A percentile compares a stretch with the other conserved stretches of the same genome.
Conservation (phyloP, 73 alveolate species). For the Paramecium sonneborni region DNA sequence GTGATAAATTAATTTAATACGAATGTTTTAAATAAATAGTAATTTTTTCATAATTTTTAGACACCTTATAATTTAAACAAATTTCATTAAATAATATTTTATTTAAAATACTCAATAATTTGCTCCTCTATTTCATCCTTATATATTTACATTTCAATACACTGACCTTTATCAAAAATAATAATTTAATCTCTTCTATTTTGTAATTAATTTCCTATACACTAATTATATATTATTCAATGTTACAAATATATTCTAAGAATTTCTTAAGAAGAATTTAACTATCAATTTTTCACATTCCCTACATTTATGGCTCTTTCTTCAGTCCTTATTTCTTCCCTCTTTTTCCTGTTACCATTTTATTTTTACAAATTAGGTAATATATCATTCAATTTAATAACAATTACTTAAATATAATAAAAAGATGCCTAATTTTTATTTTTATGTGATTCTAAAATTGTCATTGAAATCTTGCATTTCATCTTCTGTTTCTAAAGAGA, state of each 20-base stretch:
- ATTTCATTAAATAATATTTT: neutral
- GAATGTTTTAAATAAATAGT: neutral
- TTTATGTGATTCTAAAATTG: no score
- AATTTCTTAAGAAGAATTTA: slow-evolving; percentile 11
- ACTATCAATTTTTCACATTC: slow-evolving; percentile 39
- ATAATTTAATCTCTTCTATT: slow-evolving; percentile 40
- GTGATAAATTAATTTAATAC: neutral
- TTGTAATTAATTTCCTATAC: slow-evolving; percentile 14
- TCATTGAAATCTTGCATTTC: no score
- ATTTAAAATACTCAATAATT: neutral
- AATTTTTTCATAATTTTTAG: no score
- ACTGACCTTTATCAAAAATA: neutral
- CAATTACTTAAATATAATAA: no score
- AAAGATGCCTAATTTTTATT: no score
- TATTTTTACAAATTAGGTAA: no score
- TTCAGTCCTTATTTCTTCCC: neutral
- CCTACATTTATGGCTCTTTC: neutral
- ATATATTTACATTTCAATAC: neutral
- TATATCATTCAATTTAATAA: no score
- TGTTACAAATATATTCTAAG: neutral
- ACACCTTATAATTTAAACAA: neutral
- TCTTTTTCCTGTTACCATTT: no score
- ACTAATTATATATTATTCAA: neutral
- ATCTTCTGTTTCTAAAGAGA: no score
- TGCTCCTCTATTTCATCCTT: neutral